These are phyloP conservation scores for Aspergillus oerlinghausenensis DNA, from an alignment of 2,329 filamentous ascomycete species.

Conservation along the genomic window DNA sequence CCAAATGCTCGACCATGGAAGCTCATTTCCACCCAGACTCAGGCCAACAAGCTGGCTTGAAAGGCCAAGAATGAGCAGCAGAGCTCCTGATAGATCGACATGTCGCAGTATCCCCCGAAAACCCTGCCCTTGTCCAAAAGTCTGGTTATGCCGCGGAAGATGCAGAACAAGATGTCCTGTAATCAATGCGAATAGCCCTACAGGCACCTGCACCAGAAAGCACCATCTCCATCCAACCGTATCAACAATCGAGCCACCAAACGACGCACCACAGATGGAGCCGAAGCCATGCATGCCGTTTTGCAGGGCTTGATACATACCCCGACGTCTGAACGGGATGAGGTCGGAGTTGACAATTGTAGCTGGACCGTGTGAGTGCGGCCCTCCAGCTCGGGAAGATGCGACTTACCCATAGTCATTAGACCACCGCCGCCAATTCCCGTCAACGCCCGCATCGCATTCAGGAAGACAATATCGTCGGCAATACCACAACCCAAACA, in stretches of 20 bases:
- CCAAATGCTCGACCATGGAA: slow-evolving; percentile 42
- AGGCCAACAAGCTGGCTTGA: slow-evolving; percentile 50
- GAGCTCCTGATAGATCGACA: slow-evolving; percentile 56
- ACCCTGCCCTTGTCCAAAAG: slow-evolving; percentile 16
- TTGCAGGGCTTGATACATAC: slow-evolving; percentile 63
- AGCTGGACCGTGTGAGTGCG: slow-evolving; percentile 22
- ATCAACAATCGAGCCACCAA: slow-evolving; percentile 43
- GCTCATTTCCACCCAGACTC: slow-evolving; percentile 43
- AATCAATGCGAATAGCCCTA: slow-evolving; percentile 53
- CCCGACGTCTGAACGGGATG: slow-evolving; percentile 68
- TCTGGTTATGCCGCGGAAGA: slow-evolving; percentile 32
- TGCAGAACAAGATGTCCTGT: slow-evolving; percentile 52
- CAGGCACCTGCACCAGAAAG: slow-evolving; percentile 59
- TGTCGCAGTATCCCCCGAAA: slow-evolving; percentile 46
- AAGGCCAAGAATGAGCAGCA: slow-evolving; percentile 55
- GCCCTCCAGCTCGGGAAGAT: not conserved
- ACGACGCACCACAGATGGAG: slow-evolving; percentile 51
- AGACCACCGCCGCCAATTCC: slow-evolving; percentile 70
- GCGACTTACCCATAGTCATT: slow-evolving; percentile 53
- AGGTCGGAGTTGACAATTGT: slow-evolving; percentile 69
- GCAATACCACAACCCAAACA: slow-evolving; percentile 68
- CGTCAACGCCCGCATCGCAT: slow-evolving; percentile 64
- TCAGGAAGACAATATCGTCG: slow-evolving; percentile 63
- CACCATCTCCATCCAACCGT: slow-evolving; percentile 46
- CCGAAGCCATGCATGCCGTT: slow-evolving; percentile 61